These are phyloP conservation scores for Porphyra umbilicalis DNA, from an alignment of 31 red algal genomes.

Conservation along the genomic window DNA sequence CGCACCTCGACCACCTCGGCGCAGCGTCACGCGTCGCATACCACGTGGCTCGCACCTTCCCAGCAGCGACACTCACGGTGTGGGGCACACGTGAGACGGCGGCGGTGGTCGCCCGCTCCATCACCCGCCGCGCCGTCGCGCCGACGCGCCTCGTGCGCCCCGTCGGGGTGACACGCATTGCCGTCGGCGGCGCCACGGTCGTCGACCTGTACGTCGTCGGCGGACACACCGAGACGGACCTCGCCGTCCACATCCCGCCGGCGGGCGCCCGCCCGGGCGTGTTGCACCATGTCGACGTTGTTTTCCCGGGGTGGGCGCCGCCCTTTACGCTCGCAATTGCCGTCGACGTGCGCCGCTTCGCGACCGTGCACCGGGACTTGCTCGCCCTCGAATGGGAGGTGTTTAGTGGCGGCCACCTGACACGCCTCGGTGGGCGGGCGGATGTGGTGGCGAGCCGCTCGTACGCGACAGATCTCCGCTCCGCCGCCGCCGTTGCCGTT, in stretches of 20 bases:
- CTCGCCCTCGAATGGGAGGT: conserved; percentile 26
- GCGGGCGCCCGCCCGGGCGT: conserved; percentile 5
- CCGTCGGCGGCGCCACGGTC: too few species aligned
- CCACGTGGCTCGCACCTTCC: conserved; percentile 2
- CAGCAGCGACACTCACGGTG: conserved; percentile 5
- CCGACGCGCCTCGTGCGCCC: too few species aligned
- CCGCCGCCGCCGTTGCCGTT: conserved; percentile 13
- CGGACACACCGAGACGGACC: conserved; percentile 32
- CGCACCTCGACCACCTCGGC: conserved; percentile 50
- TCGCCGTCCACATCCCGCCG: conserved; percentile 22
- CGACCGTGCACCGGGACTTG: conserved; percentile 13
- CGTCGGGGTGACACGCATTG: too few species aligned
- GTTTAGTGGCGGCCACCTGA: conserved; percentile 49
- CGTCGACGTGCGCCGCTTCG: conserved; percentile 14
- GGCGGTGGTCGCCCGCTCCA: not conserved
- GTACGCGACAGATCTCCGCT: conserved; percentile 24
- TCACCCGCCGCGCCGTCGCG: conserved; percentile 1
- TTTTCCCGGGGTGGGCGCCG: conserved; percentile 46
- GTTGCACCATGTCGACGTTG: conserved; percentile 34
- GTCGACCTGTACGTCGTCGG: conserved; percentile 13
- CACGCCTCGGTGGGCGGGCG: conserved; percentile 6
- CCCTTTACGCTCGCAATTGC: conserved; percentile 24
- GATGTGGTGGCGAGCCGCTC: conserved; percentile 17
- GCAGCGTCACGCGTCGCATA: not conserved
- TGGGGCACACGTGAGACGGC: conserved; percentile 22